Base-by-base conservation (phyloP, 768 basidiomycete genomes). In the Hygrocybe coccinea region DNA sequence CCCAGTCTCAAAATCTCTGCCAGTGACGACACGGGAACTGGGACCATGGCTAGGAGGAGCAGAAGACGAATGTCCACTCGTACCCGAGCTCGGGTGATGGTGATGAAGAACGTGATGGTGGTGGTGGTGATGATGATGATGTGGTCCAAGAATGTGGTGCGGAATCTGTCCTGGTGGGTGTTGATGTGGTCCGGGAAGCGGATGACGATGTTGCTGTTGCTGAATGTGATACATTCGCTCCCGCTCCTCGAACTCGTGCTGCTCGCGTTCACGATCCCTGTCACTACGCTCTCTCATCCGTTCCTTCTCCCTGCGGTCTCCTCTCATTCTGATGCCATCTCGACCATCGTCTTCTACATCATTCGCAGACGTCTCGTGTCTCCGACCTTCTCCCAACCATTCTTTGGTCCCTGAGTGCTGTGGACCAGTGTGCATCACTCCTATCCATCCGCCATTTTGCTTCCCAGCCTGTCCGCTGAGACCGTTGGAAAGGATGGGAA, bases 51-150 rank as follows among this genome's bases (percentile, higher is more conserved):
- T 37, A 19, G 57, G 47, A 22, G 61, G 49, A 39, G 62, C 46
- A 5, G 59, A 54, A 9, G 54, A 34, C 12, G 49, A 22, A 46
- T 57, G 59, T 11, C 39, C 56, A 50, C 59, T 33, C 2, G 57
- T 35, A 36, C 22, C 41, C 12, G 58, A 41, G 33, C 34, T 35
- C 9, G 71, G 36, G 50, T 69, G 73, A 51, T 71, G 74, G 37
- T 75, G 76, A 55, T 74, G 74, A 55, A 74, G 76, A 6, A 76
- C 63, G 56, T 75, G 73, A 55, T 82, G 79, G 55, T 84, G 81
- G 50, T 74, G 75, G 51, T 76, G 79, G 59, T 74, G 81, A 56
- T 80, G 80, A 53, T 44, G 43, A 17, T 77, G 74, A 46, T 71
- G 71, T 47, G 63, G 63, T 4, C 63, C 60, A 51, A 60, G 45